Base-by-base conservation (phyloP, 176 grass and related monocot species). In the Thinopyrum elongatum region DNA sequence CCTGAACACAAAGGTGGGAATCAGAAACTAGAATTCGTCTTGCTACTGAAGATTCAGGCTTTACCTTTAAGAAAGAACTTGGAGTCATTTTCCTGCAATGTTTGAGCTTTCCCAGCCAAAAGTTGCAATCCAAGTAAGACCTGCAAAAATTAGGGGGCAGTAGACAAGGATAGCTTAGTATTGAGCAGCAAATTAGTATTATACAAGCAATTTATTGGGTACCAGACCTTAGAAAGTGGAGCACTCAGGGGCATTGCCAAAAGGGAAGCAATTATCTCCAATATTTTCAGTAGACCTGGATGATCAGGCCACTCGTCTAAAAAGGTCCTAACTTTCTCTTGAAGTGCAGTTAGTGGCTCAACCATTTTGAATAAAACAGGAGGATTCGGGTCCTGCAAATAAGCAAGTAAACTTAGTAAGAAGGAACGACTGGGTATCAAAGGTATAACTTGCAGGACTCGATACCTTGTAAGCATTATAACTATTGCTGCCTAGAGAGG, bases 381-480 rank as follows among this genome's bases (percentile, higher is more conserved):
- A 86, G 93, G 75, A 87, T 95, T 98, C 77, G 93, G 73, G 67
- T 98, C 93, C 95, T 95, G 87, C 59, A 93, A 91, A 88, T 60
- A 65, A 42, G 82, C 10, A 11, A 88, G 91, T 44, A n/a, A n/a
- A 47, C 46, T 59, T 82, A 38, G 71, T 28, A 34, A 28, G 70
- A 61, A 65, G 27, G 10, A 79, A 58, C 46, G 31, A 25, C 36
- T 67, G 29, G 47, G 27, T 38, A 81, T 60, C 64, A 68, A 68
- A 69, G 39, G 39, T 84, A 51, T 19, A 81, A 79, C 49, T 60
- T 83, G 28, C 78, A 82, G 61, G 63, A 76, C 39, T 72, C 0
- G 55, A 85, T 78, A 97, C 95, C 91, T 91, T 94, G 82, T 98
- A 98, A 71, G 87, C 65, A 19, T 98, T 98, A 88, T 98, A 95